phyloP scores from a whole-genome alignment of 768 basidiomycete species.

The Tephrocybe sp. region DNA sequence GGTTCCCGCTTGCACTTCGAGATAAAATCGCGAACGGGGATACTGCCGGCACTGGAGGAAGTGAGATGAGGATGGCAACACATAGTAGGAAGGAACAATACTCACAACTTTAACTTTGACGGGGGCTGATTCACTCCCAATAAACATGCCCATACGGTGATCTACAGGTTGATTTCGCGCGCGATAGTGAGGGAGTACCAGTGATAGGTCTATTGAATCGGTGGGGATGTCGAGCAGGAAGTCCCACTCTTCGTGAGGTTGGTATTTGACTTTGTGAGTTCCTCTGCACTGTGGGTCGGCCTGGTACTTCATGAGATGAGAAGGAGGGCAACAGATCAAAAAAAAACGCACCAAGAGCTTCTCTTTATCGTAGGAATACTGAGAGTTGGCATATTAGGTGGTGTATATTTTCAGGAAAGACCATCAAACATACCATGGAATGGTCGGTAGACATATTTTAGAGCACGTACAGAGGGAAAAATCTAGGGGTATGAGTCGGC shows the following conservation, averaged over 20 bases:
- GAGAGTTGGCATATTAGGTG: slow-evolving; percentile 7
- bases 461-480: not conserved
- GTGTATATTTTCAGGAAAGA: not conserved
- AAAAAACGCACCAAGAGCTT: slow-evolving; percentile 15
- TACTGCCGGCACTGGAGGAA: slow-evolving; percentile 55
- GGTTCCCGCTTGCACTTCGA: slow-evolving; percentile 63
- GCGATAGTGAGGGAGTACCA: slow-evolving; percentile 77
- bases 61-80: slow-evolving; percentile 11
- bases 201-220: slow-evolving; percentile 59
- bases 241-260: slow-evolving; percentile 62
- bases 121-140: slow-evolving; percentile 49
- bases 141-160: slow-evolving; percentile 71
- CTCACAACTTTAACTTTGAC: slow-evolving; percentile 76
- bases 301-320: slow-evolving; percentile 3
- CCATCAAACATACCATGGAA: slow-evolving; percentile 29
- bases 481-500: slow-evolving; percentile 8
- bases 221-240: slow-evolving; percentile 56
- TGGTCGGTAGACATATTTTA: slow-evolving; percentile 35
- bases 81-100: slow-evolving; percentile 20
- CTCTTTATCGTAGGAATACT: slow-evolving; percentile 19
- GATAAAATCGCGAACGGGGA: slow-evolving; percentile 54
- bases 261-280: slow-evolving; percentile 66
- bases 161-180: slow-evolving; percentile 71
- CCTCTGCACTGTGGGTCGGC: slow-evolving; percentile 38
- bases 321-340: not conserved